Base-by-base conservation (phyloP, 2,329 filamentous ascomycete genomes). In the Huntiella bhutanensis region DNA sequence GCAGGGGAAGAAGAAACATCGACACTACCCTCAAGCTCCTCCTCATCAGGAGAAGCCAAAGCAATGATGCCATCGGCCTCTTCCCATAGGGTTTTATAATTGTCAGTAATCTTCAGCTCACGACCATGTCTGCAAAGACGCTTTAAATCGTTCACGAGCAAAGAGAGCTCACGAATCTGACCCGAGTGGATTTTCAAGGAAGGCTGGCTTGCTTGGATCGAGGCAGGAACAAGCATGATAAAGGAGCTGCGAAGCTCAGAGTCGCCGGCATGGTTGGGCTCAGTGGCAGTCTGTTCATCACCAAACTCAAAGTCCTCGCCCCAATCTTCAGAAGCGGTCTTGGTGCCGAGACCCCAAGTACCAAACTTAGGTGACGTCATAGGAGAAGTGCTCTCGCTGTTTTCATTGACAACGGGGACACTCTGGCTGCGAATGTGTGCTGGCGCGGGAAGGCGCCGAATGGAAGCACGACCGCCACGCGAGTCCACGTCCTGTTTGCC, bases 31-130 rank as follows among this genome's bases (percentile, higher is more conserved):
- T 65, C 63, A 4, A 62, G 54, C 41, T 71, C 66, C 41, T 80
- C 75, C 34, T 75, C 72, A 51, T 80, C 76, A 1, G 77, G 76
- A 1, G 76, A 79, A 40, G 83, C 84, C n/a, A 92, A 65, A 33
- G 82, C 80, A 57, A 92, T 91, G 61, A 92, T 87, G 11, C 82
- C 82, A 58, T 91, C 82, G 1, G 85, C 83, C 58, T 91, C 82
- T 54, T 77, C 75, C 82, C 82, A 92, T 41, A 82, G 65, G 10
- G 65, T 63, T 10, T 69, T 67, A 16, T 76, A 69, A 4, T 69
- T 57, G 5, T 80, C 80, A 49, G 71, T 63, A 56, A 88, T 70
- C 36, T 76, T 69, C 56, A 85, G 71, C 39, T 78, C 71, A 13
- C 74, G 71, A 4, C 78, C 83, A 35, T 82, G 74, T 10, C 78